These are phyloP conservation scores for Andrographis paniculata DNA, from an alignment of 305 asterid genomes.

Conservation along the genomic window DNA sequence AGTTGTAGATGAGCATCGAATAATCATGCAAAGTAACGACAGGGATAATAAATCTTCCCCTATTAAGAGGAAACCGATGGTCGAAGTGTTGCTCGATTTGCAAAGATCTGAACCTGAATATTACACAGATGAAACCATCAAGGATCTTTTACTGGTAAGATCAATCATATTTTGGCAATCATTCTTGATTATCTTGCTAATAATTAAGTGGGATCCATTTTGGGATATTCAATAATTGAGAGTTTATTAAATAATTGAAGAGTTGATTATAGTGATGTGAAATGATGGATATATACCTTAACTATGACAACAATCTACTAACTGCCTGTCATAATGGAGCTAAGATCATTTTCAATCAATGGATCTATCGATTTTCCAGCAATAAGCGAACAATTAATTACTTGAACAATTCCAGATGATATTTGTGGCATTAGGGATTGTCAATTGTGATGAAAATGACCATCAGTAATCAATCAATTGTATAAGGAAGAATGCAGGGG, in stretches of 20 bases:
- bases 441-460: too few species aligned
- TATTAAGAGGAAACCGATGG: constrained; percentile 40
- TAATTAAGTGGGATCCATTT: not conserved
- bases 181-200: not conserved
- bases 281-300: not conserved
- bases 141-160: constrained; percentile 47
- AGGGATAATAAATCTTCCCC: not conserved
- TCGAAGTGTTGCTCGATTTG: constrained; percentile 47
- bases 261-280: not conserved
- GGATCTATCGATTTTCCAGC: constrained; percentile 7
- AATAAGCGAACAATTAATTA: too few species aligned
- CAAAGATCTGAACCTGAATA: constrained; percentile 38
- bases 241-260: too few species aligned
- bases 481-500: too few species aligned
- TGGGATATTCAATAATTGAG: too few species aligned
- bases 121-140: constrained; percentile 48
- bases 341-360: not conserved
- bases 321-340: not conserved
- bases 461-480: too few species aligned
- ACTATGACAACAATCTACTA: not conserved
- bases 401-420: too few species aligned
- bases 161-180: not conserved
- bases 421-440: too few species aligned
- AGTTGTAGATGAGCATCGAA: constrained; percentile 34
- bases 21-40: not conserved